phyloP scores from a whole-genome alignment of 129 eudicot species.

The Artemisia tridentata region DNA sequence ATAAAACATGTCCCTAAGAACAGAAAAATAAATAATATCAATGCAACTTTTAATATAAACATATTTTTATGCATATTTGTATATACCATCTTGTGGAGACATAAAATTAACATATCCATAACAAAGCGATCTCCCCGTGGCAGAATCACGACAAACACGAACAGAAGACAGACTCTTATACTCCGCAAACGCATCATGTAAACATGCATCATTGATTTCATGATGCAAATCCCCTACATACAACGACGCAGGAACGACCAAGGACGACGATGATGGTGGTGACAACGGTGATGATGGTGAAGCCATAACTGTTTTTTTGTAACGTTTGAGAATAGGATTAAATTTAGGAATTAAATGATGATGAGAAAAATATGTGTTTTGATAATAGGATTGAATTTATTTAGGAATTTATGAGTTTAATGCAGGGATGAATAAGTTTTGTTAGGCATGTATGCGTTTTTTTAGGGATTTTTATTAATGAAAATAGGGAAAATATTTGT shows the following conservation, averaged over 20 bases:
- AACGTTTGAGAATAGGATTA: not conserved
- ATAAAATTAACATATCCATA: constrained; percentile 83
- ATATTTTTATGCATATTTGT: not conserved
- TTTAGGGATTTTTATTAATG: not conserved
- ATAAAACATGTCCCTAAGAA: not conserved
- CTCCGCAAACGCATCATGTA: constrained; percentile 52
- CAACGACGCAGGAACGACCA: constrained; percentile 47
- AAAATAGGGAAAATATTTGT: not conserved
- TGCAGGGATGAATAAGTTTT: not conserved
- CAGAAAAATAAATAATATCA: not conserved
- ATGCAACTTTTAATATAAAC: not conserved
- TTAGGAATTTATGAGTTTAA: constrained; percentile 18
- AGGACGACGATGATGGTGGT: constrained; percentile 11
- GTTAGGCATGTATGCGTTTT: constrained; percentile 21
- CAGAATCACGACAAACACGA: constrained; percentile 69
- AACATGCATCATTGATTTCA: constrained; percentile 47
- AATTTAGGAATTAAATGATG: not conserved
- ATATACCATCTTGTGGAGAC: constrained; percentile 72
- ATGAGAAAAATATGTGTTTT: constrained; percentile 22
- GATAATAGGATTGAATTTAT: constrained; percentile 25
- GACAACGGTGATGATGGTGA: constrained; percentile 19
- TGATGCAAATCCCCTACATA: constrained; percentile 88
- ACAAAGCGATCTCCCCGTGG: constrained; percentile 69
- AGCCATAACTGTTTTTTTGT: constrained; percentile 26
- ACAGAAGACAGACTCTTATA: constrained; percentile 62